Percentiles rank a stretch among this genome's conserved stretches.
Evolutionary conservation across 2,329 filamentous ascomycete species (phyloP).

Genomic region (Aspergillus fischeri): DNA sequence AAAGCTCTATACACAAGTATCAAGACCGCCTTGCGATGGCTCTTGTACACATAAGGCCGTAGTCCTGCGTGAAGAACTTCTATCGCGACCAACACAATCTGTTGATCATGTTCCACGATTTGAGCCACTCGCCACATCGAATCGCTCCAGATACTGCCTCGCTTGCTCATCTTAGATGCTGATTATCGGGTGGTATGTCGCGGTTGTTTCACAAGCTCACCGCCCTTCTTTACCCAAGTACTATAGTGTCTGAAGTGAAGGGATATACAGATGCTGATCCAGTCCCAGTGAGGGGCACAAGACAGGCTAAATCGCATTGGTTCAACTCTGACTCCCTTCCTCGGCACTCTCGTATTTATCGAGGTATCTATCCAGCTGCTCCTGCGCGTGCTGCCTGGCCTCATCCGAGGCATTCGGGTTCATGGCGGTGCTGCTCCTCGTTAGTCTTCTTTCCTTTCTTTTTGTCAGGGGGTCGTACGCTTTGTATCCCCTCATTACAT

Average conservation of each 20-base stretch:
- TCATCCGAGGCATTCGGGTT: constrained; percentile 16
- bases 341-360: background rate
- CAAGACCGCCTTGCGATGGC: background rate
- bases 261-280: too few relatives aligned
- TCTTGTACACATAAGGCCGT: background rate
- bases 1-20: background rate
- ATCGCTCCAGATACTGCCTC: background rate
- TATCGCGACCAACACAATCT: background rate
- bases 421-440: constrained; percentile 11
- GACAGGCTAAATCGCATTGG: too few relatives aligned
- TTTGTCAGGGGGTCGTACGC: constrained; percentile 8
- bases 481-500: constrained; percentile 19
- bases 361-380: constrained; percentile 9
- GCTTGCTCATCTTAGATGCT: too few relatives aligned
- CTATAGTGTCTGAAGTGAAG: too few relatives aligned
- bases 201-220: too few relatives aligned
- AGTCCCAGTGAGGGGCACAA: too few relatives aligned
- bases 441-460: background rate
- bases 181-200: too few relatives aligned
- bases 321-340: background rate
- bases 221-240: too few relatives aligned
- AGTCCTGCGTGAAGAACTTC: background rate
- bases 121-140: background rate
- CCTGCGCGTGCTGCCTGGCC: constrained; percentile 15
- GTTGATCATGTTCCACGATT: background rate